Conservation (phyloP, 2,329 filamentous ascomycete species). For the Trichoderma atrobrunneum region DNA sequence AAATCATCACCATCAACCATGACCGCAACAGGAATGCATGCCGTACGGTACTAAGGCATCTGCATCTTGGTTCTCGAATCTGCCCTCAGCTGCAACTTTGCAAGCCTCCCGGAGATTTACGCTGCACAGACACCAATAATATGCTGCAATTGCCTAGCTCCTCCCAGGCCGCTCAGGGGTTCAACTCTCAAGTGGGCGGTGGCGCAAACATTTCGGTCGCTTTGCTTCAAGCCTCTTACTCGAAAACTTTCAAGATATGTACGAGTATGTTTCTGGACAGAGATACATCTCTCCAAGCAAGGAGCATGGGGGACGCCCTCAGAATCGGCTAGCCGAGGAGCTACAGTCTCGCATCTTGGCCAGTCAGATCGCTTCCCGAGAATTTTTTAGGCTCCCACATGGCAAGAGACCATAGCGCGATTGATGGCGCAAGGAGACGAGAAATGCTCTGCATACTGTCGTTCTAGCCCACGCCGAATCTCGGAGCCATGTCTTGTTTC, state of each 20-base stretch:
- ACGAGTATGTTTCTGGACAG: neutral
- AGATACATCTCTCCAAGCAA: neutral
- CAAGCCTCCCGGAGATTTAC: conserved; percentile 13
- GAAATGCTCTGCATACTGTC: neutral
- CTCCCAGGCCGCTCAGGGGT: neutral
- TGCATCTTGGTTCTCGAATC: neutral
- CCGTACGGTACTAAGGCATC: neutral
- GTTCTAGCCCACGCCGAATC: neutral
- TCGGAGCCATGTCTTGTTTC: conserved; percentile 1
- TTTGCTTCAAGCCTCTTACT: neutral
- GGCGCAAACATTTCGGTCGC: neutral
- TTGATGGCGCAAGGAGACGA: conserved; percentile 4
- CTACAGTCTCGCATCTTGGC: conserved; percentile 16
- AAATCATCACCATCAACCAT: neutral
- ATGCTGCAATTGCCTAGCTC: neutral
- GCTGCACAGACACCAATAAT: neutral
- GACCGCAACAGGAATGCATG: neutral
- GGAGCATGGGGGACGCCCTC: neutral
- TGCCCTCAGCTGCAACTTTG: neutral
- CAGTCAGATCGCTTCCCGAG: conserved; percentile 14
- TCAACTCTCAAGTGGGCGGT: neutral
- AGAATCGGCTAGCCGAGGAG: neutral
- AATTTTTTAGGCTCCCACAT: conserved; percentile 17
- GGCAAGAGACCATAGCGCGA: conserved; percentile 10
- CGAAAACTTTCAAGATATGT: neutral